Evolutionary conservation across 2,329 filamentous ascomycete species (phyloP), one percentile per base, ranked within the genome.

Genomic region (Dactylonectria estremocensis): DNA sequence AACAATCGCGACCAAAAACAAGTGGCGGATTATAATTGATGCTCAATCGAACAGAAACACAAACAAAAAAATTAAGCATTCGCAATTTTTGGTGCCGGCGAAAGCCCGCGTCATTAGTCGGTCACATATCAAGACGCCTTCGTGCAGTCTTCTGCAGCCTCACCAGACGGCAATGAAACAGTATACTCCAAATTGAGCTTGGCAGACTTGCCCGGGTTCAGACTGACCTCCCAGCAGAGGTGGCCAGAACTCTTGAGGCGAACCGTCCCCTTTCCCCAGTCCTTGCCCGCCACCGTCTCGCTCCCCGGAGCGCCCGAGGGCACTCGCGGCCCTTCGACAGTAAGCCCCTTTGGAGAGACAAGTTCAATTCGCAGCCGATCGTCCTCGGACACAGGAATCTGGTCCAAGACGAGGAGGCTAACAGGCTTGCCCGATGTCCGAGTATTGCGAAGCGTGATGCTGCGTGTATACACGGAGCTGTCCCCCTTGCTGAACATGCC

Each of bases 171-270:
- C 71, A 88, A 82, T 22, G 83, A 84, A 18, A 90, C 86, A 67
- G 88, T 85, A 78, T 92, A 93, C 80, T 91, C 89, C 66, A 93
- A 75, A 24, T 80, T 80, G 68, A 93, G 77, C 78, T 86, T 87
- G 16, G 88, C 87, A 3, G 86, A 84, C 72, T 85, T 84, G 28
- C 90, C 89, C 0, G 88, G 84, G 67, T 90, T 87, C 57, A 92
- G 77, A 49, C 77, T 82, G 11, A 92, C 84, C 59, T 87, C 84
- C 89, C 90, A 92, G 61, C 78, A 78, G 5, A 92, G 77, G 77
- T 91, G 86, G 2, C 90, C 90, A 5, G 79, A 82, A 79, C 89
- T 89, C 77, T 85, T 87, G 58, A 90, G 74, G n/a, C 71, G 78
- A 0, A 87, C 88, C 2, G 80, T 80, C 3, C 88, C 89, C 61